These are phyloP conservation scores for Neopestalotiopsis sp. DNA, from an alignment of 2,329 filamentous ascomycete species.

Conservation along the genomic window DNA sequence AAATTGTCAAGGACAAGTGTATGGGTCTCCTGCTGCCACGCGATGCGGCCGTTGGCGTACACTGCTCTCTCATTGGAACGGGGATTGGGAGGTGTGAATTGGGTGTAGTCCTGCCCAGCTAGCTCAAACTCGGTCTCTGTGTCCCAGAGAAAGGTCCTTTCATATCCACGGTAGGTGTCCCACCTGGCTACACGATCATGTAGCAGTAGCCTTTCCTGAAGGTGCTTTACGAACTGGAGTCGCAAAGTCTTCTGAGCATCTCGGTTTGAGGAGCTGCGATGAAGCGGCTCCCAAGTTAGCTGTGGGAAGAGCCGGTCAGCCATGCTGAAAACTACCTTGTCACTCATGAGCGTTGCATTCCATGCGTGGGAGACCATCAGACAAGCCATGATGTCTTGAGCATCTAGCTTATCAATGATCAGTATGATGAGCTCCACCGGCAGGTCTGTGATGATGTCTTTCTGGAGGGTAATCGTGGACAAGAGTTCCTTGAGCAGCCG, in stretches of 20 bases:
- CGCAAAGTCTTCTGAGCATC: background rate
- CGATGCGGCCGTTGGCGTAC: constrained; percentile 14
- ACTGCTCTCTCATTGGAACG: background rate
- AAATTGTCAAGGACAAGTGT: constrained; percentile 12
- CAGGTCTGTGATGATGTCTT: constrained; percentile 12
- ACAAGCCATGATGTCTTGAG: constrained; percentile 11
- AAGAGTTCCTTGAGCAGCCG: constrained; percentile 17
- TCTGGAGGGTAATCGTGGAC: constrained; percentile 10
- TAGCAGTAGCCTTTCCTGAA: background rate
- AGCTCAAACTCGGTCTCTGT: constrained; percentile 7
- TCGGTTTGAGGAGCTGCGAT: too few relatives aligned
- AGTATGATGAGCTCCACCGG: constrained; percentile 16
- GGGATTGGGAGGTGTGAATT: background rate
- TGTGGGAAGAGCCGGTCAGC: constrained; percentile 14
- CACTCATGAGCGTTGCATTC: constrained; percentile 6
- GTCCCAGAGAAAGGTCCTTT: constrained; percentile 1
- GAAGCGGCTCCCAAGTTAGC: background rate
- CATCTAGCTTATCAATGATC: background rate
- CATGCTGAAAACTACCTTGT: constrained; percentile 13
- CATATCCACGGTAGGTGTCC: background rate
- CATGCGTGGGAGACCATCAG: background rate
- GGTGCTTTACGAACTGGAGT: background rate
- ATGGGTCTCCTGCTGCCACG: constrained; percentile 13
- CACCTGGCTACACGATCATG: background rate
- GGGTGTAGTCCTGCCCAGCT: constrained; percentile 4